Conservation (phyloP, 2,329 filamentous ascomycete species). For the Alternaria dauci region DNA sequence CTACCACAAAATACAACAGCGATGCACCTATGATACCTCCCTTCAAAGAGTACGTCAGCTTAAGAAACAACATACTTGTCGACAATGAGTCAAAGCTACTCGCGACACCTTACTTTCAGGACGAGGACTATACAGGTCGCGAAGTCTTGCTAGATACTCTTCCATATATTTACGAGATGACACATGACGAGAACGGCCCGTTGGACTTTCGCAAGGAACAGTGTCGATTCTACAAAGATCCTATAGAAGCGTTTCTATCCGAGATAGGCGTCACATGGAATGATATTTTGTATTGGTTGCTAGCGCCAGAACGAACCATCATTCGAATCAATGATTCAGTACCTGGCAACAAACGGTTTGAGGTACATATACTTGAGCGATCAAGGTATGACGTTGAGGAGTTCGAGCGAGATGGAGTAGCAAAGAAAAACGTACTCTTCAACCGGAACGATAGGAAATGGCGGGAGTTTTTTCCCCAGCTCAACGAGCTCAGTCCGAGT, state of each 20-base stretch:
- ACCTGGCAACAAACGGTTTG: conserved; percentile 10
- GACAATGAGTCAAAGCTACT: conserved; percentile 53
- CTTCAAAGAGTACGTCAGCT: conserved; percentile 54
- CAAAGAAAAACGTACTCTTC: conserved; percentile 26
- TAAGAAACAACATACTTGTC: conserved; percentile 53
- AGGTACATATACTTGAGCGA: conserved; percentile 24
- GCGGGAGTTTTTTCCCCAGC: conserved; percentile 38
- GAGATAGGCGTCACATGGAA: conserved; percentile 49
- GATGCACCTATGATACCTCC: conserved; percentile 40
- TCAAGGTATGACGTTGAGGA: conserved; percentile 36
- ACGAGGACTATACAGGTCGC: conserved; percentile 31
- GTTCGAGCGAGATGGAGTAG: conserved; percentile 19
- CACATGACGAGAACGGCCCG: conserved; percentile 33
- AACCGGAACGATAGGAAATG: conserved; percentile 41
- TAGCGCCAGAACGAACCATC: conserved; percentile 38
- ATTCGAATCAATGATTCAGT: conserved; percentile 19
- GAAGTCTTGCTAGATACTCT: conserved; percentile 38
- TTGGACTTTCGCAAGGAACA: conserved; percentile 47
- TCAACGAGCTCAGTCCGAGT: conserved; percentile 34
- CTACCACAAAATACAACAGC: conserved; percentile 27
- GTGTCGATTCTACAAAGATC: conserved; percentile 46
- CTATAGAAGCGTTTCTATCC: conserved; percentile 46
- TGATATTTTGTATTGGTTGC: conserved; percentile 51
- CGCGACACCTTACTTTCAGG: conserved; percentile 46
- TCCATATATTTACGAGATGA: conserved; percentile 39